Base-by-base conservation (phyloP, 2,329 filamentous ascomycete genomes). In the Phyllosticta capitalensis region DNA sequence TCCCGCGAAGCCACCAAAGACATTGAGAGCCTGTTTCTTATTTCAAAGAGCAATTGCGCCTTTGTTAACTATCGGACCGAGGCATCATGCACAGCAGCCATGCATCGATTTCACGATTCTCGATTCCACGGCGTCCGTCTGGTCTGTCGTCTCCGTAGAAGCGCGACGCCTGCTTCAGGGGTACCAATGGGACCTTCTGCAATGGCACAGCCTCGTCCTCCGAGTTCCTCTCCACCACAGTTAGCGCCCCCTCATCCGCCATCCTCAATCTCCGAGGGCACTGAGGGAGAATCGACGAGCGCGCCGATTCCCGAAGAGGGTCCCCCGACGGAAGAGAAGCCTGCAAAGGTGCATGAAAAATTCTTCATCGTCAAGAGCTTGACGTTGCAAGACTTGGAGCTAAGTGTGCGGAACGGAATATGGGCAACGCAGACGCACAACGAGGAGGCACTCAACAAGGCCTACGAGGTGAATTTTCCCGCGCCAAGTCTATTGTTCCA, bases 361-460 rank as follows among this genome's bases (percentile, higher is more conserved):
- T 96, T 90, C 70, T 97, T 96, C 67, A 86, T 97, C 60, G 81
- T 97, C 52, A 97, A 97, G 74, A 96, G 92, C 69, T 76, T 97
- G 59, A 96, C 92, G 0, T 78, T 92, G 9, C 90, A 96, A 68
- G 92, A 97, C 70, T 78, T 97, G 24, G 91, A 96, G 62, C 76
- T 90, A 9, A 96, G 92, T 70, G 86, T 94, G n/a, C 80, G 81
- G 55, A 96, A 89, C 56, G 88, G 89, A 0, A 86, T 92, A 0
- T 97, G 92, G 92, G 91, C 92, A 2, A 97, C 92, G 0, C 92
- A 97, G 69, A 86, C 88, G 7, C 92, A 97, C 69, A 97, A 97
- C 61, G 92, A 97, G 71, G 81, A 86, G n/a, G 76, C 78, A 1
- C 74, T 97, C 59, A 96, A 95, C 70, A 81, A 83, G 59, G 92